A percentile compares a stretch with the other conserved stretches of the same genome.
Conservation (phyloP, 108 stramenopile genomes). For the Cyclotella choctawhatcheeana region DNA sequence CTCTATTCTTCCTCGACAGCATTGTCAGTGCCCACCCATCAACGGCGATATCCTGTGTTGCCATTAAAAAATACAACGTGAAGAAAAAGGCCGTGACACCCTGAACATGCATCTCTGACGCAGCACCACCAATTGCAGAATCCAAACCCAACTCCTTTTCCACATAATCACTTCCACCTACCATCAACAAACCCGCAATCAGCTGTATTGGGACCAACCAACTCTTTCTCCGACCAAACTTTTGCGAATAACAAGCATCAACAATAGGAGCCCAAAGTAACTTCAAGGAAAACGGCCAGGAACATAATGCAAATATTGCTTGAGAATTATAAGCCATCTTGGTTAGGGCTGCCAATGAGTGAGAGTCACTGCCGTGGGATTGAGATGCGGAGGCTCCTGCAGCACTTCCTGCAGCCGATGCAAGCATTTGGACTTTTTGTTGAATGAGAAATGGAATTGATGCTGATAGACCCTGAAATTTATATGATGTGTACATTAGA, state of each 20-base stretch:
- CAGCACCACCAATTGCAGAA: neutral
- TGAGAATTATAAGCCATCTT: constrained; percentile 92
- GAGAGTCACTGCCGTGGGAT: constrained; percentile 24
- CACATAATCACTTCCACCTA: constrained; percentile 81
- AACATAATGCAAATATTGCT: constrained; percentile 94
- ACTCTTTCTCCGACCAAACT: constrained; percentile 94
- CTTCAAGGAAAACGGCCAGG: constrained; percentile 98
- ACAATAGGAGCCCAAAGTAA: constrained; percentile 99
- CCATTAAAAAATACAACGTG: constrained; percentile 96
- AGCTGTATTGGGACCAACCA: constrained; percentile 98
- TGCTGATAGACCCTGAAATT: constrained; percentile 81
- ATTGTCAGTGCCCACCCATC: constrained; percentile 99
- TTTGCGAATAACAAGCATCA: constrained; percentile 88
- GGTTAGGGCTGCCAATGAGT: constrained; percentile 52
- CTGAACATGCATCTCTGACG: constrained; percentile 63
- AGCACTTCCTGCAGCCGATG: constrained; percentile 39
- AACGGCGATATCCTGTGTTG: constrained; percentile 99
- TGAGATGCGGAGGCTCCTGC: constrained; percentile 40
- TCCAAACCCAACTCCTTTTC: constrained; percentile 77
- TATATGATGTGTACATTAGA: too few relatives aligned
- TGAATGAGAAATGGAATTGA: constrained; percentile 97
- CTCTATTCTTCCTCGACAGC: constrained; percentile 93
- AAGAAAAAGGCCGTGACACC: constrained; percentile 95
- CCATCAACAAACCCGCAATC: constrained; percentile 88
- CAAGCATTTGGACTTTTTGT: constrained; percentile 84